Base-by-base conservation (phyloP, 192 early-diverging fungal genomes). In the Allomyces arbusculus region DNA sequence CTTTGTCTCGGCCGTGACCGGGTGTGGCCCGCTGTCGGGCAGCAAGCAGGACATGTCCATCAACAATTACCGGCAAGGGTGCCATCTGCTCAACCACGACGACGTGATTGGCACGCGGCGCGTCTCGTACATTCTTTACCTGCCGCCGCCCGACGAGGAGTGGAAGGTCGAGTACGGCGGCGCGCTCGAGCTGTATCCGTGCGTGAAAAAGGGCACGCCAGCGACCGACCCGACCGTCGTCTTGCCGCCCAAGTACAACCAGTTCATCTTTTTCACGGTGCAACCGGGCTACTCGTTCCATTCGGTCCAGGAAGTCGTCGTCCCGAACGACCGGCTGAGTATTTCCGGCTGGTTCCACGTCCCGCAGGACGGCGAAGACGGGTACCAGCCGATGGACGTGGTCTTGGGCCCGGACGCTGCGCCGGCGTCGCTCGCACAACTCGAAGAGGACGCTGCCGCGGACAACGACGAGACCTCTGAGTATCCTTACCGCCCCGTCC, bases 271-370 rank as follows among this genome's bases (percentile, higher is more conserved):
- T 70, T 91, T 91, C 68, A 83, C 85, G 0, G 89, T 91, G 33
- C 79, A 82, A 40, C 89, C 89, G 0, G 89, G 89, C 4, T 76
- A 85, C 65, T 85, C 83, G 50, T 88, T 88, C 74, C 89, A 91
- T 69, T 82, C 87, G 3, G 87, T 91, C 16, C 80, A 88, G 65
- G 87, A 91, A 67, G 87, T 91, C 3, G 78, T 81, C 1, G 68
- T 72, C 0, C 50, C 50, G 3, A 72, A 66, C 33, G 72, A 76
- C 61, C 71, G 89, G 50, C 69, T 84, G 24, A 82, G 79, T 55
- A 87, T 87, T 55, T 80, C 80, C 24, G 89, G 87, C 0, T 88
- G 87, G 89, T 91, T 89, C 74, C 87, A 91, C 66, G 74, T 83
- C 44, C 85, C 87, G 24, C 82, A 85, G 74, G 77, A 77, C 20